phyloP scores from a whole-genome alignment of 2,329 filamentous ascomycete genomes.

The Pseudopyricularia cyperi region DNA sequence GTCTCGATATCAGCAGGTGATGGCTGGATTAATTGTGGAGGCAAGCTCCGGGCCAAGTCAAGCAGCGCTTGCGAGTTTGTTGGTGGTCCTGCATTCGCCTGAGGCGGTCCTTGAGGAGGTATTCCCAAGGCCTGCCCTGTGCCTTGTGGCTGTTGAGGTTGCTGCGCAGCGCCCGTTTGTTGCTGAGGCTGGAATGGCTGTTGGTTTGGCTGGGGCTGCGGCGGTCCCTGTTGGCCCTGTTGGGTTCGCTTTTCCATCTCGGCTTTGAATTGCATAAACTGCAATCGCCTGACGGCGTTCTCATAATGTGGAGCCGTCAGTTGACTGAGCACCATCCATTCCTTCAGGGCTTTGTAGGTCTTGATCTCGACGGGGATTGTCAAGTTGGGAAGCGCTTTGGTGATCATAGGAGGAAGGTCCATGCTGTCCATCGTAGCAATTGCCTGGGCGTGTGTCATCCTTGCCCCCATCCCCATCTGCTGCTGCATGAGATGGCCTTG shows the following conservation, averaged over 20 bases:
- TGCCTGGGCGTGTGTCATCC: slow-evolving; percentile 18
- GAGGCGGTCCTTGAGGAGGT: neutral
- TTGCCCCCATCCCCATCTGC: slow-evolving; percentile 2
- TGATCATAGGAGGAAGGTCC: slow-evolving; percentile 27
- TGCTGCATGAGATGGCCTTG: neutral
- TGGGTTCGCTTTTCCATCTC: neutral
- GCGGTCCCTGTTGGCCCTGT: slow-evolving; percentile 5
- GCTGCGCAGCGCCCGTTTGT: slow-evolving; percentile 5
- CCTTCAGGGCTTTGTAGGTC: slow-evolving; percentile 34
- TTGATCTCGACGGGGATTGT: slow-evolving; percentile 28
- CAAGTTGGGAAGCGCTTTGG: slow-evolving; percentile 13
- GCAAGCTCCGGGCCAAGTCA: slow-evolving; percentile 1
- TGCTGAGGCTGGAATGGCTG: slow-evolving; percentile 5
- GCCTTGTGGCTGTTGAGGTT: slow-evolving; percentile 4
- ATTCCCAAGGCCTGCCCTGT: slow-evolving; percentile 7
- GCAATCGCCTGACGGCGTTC: slow-evolving; percentile 9
- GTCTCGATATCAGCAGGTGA: slow-evolving; percentile 5
- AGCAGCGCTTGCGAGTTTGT: neutral
- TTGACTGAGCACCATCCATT: slow-evolving; percentile 25
- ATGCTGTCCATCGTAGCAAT: slow-evolving; percentile 29
- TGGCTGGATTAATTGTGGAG: slow-evolving; percentile 4
- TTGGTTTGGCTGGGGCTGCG: slow-evolving; percentile 4
- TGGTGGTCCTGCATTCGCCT: neutral
- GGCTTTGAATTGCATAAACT: slow-evolving; percentile 24
- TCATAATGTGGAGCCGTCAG: neutral